phyloP scores from a whole-genome alignment of 148 eudicot genomes.

The Polygonum maritimum region DNA sequence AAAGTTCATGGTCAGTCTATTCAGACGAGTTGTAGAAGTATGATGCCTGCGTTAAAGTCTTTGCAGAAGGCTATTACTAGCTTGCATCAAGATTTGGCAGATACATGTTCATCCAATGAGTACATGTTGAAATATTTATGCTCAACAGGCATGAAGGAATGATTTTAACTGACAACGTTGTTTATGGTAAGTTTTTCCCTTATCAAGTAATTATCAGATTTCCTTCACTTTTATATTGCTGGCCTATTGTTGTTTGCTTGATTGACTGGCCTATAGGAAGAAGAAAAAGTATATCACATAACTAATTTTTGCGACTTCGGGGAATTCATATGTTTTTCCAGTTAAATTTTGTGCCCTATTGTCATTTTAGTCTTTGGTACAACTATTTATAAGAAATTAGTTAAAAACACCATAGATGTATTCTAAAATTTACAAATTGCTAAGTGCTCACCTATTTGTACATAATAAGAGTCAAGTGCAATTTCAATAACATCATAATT shows the following conservation, averaged over 20 bases:
- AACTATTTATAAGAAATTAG: too few species aligned
- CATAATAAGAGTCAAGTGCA: too few species aligned
- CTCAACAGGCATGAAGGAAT: slow-evolving; percentile 41
- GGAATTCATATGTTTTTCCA: too few species aligned
- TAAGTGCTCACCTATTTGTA: too few species aligned
- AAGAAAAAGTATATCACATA: too few species aligned
- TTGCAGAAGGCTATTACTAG: slow-evolving; percentile 83
- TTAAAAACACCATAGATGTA: too few species aligned
- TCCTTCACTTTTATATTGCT: neutral
- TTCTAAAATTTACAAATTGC: too few species aligned
- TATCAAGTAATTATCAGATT: neutral
- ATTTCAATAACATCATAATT: too few species aligned
- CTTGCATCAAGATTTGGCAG: slow-evolving; percentile 88
- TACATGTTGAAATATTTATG: slow-evolving; percentile 76
- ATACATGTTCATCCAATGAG: slow-evolving; percentile 87
- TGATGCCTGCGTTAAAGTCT: slow-evolving; percentile 84
- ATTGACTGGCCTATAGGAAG: neutral
- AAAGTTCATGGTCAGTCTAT: slow-evolving; percentile 74
- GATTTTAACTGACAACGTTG: slow-evolving; percentile 4
- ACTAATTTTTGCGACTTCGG: too few species aligned
- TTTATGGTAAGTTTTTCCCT: slow-evolving; percentile 7
- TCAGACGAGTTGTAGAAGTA: slow-evolving; percentile 64
- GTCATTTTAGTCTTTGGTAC: neutral
- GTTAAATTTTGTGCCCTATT: too few species aligned
- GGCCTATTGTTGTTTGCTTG: neutral